Conservation (phyloP, 257 asterid genomes). For the Solanum pinnatisectum region DNA sequence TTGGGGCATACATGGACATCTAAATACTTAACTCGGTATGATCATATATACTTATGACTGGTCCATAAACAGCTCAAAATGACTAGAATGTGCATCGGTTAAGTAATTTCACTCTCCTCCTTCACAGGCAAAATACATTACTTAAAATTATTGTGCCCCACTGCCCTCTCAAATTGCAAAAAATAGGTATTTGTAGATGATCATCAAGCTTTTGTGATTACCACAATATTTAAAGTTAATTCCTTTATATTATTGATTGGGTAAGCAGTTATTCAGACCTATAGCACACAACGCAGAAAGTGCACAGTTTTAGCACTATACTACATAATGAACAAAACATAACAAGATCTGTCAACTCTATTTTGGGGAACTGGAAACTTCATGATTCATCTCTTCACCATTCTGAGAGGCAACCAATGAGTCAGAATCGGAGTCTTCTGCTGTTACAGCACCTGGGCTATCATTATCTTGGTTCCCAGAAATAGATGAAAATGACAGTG, state of each 20-base stretch:
- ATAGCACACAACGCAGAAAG: neutral
- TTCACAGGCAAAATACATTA: neutral
- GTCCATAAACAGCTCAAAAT: neutral
- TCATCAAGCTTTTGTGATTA: neutral
- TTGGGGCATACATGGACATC: neutral
- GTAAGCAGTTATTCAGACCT: neutral
- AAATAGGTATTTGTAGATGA: neutral
- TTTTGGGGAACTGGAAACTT: constrained; percentile 15
- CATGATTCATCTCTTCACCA: constrained; percentile 28
- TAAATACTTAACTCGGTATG: neutral
- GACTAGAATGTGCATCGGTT: neutral
- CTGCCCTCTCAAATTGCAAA: neutral
- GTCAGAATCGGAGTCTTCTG: constrained; percentile 47
- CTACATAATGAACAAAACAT: neutral
- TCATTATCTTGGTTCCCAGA: constrained; percentile 43
- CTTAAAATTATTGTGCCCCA: neutral
- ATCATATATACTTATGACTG: neutral
- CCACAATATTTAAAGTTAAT: neutral
- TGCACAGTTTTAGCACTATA: neutral
- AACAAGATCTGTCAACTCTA: constrained; percentile 7
- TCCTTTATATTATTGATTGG: neutral
- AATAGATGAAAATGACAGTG: constrained; percentile 51
- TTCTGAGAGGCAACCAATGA: constrained; percentile 18
- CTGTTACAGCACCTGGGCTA: constrained; percentile 45
- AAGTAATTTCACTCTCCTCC: neutral